Evolutionary conservation across 2,329 filamentous ascomycete species (phyloP).

Genomic region (Diaporthe longicolla): DNA sequence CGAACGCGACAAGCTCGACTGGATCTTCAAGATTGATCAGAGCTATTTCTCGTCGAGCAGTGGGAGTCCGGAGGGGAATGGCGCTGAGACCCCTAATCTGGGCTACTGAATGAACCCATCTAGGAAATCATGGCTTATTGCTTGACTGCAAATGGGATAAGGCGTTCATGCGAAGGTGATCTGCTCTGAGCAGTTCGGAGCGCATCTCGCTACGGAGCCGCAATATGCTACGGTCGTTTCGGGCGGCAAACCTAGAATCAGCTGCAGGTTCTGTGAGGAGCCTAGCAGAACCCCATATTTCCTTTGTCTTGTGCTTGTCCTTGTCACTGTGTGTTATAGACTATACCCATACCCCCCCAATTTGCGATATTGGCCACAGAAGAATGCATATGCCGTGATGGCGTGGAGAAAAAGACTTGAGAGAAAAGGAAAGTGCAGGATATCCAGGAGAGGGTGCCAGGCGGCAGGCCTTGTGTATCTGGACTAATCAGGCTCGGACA

Average conservation of each 20-base stretch:
- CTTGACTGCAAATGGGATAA: not conserved
- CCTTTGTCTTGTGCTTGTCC: slow-evolving; percentile 33
- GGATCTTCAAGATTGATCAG: slow-evolving; percentile 96
- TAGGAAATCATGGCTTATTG: not conserved
- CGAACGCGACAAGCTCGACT: slow-evolving; percentile 94
- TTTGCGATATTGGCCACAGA: slow-evolving; percentile 35
- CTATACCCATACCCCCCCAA: slow-evolving; percentile 41
- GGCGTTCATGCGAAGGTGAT: slow-evolving; percentile 9
- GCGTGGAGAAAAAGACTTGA: slow-evolving; percentile 9
- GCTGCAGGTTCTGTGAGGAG: not conserved
- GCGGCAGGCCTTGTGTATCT: not conserved
- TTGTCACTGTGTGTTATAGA: slow-evolving; percentile 38
- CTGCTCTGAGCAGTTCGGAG: not conserved
- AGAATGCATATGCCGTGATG: slow-evolving; percentile 31
- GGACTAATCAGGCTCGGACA: slow-evolving; percentile 15
- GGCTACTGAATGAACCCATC: slow-evolving; percentile 5
- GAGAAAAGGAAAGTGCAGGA: slow-evolving; percentile 22
- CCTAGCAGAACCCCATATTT: slow-evolving; percentile 14
- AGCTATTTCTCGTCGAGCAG: slow-evolving; percentile 70
- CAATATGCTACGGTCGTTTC: slow-evolving; percentile 21
- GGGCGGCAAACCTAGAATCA: slow-evolving; percentile 12
- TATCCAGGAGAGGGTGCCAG: slow-evolving; percentile 20
- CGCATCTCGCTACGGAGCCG: slow-evolving; percentile 17
- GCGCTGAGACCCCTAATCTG: slow-evolving; percentile 53
- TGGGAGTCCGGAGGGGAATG: slow-evolving; percentile 51